These are phyloP conservation scores for Kalaharituber pfeilii DNA, from an alignment of 2,329 filamentous ascomycete genomes.

Conservation along the genomic window DNA sequence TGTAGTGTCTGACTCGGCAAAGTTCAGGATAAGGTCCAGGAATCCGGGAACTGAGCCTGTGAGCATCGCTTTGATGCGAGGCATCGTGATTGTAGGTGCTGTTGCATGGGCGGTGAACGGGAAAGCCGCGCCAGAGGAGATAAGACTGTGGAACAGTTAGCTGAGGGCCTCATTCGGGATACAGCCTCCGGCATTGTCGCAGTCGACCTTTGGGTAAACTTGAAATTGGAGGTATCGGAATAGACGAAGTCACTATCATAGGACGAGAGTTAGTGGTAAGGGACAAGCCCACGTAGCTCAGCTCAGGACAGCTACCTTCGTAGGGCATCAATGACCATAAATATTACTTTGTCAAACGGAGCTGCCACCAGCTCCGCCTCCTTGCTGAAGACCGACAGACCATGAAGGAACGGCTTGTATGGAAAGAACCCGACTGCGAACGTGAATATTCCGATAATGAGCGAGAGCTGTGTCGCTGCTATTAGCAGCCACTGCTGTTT, in stretches of 20 bases:
- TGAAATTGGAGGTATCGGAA: conserved; percentile 59
- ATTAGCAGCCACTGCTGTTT: conserved; percentile 30
- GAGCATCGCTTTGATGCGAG: conserved; percentile 88
- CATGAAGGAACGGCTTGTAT: conserved; percentile 84
- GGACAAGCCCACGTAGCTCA: too few relatives aligned
- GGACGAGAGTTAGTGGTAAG: not conserved
- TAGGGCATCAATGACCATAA: conserved; percentile 95
- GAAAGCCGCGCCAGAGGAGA: conserved; percentile 63
- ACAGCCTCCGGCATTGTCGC: conserved; percentile 12
- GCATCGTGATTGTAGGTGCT: conserved; percentile 98
- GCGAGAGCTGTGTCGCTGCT: conserved; percentile 53
- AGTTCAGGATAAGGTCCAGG: conserved; percentile 87
- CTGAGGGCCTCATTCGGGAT: too few relatives aligned
- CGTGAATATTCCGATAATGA: conserved; percentile 53
- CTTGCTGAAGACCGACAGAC: conserved; percentile 51
- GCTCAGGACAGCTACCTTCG: conserved; percentile 55
- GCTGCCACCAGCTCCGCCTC: conserved; percentile 21
- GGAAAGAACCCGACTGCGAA: conserved; percentile 94
- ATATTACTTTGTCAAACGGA: conserved; percentile 75
- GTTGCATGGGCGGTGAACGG: conserved; percentile 91
- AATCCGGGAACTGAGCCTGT: conserved; percentile 98
- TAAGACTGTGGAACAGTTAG: conserved; percentile 41
- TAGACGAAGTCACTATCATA: conserved; percentile 74
- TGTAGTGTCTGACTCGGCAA: conserved; percentile 82
- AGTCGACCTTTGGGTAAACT: conserved; percentile 58